Evolutionary conservation across 257 asterid genomes (phyloP).

Genomic region (Ajuga chamaepitys): DNA sequence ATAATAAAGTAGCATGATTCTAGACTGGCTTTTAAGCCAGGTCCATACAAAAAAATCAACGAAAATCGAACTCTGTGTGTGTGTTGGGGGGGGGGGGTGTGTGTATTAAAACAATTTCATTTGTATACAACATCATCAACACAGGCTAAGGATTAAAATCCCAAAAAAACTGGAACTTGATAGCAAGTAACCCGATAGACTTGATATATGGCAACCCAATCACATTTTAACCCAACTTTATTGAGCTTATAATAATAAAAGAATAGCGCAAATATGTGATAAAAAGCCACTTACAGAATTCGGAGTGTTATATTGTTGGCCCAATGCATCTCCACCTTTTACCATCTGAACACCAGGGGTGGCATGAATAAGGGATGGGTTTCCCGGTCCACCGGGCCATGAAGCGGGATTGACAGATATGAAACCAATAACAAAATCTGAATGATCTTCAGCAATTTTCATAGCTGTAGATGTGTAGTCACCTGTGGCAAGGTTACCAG

Average conservation of each 20-base stretch:
- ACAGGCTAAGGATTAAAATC: neutral
- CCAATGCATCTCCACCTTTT: constrained; percentile 84
- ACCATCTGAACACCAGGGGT: constrained; percentile 91
- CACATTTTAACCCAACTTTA: neutral
- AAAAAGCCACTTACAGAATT: constrained; percentile 51
- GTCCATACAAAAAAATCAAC: too few relatives aligned
- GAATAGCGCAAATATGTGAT: neutral
- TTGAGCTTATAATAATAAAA: neutral
- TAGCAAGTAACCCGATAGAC: neutral
- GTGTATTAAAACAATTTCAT: too few relatives aligned
- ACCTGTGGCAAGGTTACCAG: constrained; percentile 78
- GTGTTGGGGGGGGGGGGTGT: too few relatives aligned
- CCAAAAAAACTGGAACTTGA: neutral
- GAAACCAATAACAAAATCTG: constrained; percentile 91
- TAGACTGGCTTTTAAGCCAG: too few relatives aligned
- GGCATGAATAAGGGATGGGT: constrained; percentile 68
- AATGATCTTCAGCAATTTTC: constrained; percentile 76
- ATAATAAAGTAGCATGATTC: too few relatives aligned
- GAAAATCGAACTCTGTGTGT: too few relatives aligned
- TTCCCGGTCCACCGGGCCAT: constrained; percentile 76
- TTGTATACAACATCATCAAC: too few relatives aligned
- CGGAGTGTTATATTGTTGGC: constrained; percentile 90
- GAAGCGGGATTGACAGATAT: constrained; percentile 90
- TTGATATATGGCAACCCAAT: neutral
- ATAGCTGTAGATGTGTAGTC: constrained; percentile 85